Conservation (phyloP, 2,329 filamentous ascomycete genomes). For the Colletotrichum phormii region DNA sequence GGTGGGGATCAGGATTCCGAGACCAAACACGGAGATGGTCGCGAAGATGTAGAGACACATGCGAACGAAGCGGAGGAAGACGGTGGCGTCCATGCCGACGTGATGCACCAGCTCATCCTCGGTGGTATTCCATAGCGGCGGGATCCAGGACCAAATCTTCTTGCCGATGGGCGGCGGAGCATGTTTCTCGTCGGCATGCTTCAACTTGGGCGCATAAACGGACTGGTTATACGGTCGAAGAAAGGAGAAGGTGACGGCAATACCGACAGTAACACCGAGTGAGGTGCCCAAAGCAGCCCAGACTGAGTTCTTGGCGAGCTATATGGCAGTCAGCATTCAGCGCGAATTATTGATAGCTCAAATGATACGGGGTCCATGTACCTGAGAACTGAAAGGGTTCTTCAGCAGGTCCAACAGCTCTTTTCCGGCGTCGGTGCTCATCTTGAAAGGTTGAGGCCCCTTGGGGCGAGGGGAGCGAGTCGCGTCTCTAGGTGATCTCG, state of each 20-base stretch:
- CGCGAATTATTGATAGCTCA: not conserved
- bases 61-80: slow-evolving; percentile 88
- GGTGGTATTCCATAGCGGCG: slow-evolving; percentile 79
- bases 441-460: slow-evolving; percentile 24
- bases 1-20: slow-evolving; percentile 83
- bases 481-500: slow-evolving; percentile 12
- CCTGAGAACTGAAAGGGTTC: slow-evolving; percentile 62
- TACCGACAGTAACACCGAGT: slow-evolving; percentile 76
- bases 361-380: slow-evolving; percentile 42
- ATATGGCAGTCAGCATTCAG: not conserved
- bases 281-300: slow-evolving; percentile 85
- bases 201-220: slow-evolving; percentile 94
- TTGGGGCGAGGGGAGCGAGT: slow-evolving; percentile 24
- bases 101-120: slow-evolving; percentile 83
- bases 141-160: slow-evolving; percentile 88
- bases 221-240: slow-evolving; percentile 91
- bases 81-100: slow-evolving; percentile 88
- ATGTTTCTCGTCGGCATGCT: slow-evolving; percentile 91
- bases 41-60: slow-evolving; percentile 96
- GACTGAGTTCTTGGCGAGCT: slow-evolving; percentile 70
- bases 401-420: slow-evolving; percentile 61
- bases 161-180: slow-evolving; percentile 87
- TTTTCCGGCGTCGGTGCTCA: slow-evolving; percentile 47
- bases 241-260: slow-evolving; percentile 86
- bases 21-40: slow-evolving; percentile 77